Base-by-base conservation (phyloP, 805 yeast genomes). In the Starmera amethionina region DNA sequence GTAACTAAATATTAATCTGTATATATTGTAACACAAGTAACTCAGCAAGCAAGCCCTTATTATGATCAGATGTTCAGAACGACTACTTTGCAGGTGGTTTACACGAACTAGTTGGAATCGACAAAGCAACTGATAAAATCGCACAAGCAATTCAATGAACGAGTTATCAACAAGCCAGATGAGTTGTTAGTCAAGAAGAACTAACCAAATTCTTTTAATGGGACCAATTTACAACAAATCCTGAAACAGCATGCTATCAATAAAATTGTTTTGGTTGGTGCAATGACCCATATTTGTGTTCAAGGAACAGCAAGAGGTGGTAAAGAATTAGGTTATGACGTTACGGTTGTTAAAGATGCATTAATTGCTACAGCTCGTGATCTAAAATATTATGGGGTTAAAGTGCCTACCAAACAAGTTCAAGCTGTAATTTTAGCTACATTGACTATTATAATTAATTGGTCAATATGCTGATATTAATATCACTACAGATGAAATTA, bases 231-330 rank as follows among this genome's bases (percentile, higher is more conserved):
- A 11, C 28, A 40, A 11, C 38, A 44, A 22, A 13, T 43, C 10
- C 37, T 49, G 19, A 34, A 43, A 28, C 9, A 16, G 4, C 29
- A 41, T 7, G 40, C 38, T 1, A 37, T 49, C 35, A 39, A 41
- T 9, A 37, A 37, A 7, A 28, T 48, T 8, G 37, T 42, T 19
- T 28, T 49, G 8, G 34, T 45, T 19, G 52, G 54, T 37, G 49
- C 52, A 5, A 48, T 46, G 50, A 41, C 52, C 3, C 49, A 48
- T 13, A 34, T 49, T 9, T 49, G 52, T 41, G 33, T 49, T 30
- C 44, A 49, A 34, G 54, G 52, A 5, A 48, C 50, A 4, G 42
- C 38, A 4, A 46, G 54, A 44, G 42, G 43, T 14, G 50, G 46
- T 13, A 15, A 36, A 15, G 54, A 49, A 37, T 9, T 43, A 7